Percentiles rank a stretch among this genome's conserved stretches.
phyloP scores from a whole-genome alignment of 306 rosid species.

The Pterocarpus santalinus region DNA sequence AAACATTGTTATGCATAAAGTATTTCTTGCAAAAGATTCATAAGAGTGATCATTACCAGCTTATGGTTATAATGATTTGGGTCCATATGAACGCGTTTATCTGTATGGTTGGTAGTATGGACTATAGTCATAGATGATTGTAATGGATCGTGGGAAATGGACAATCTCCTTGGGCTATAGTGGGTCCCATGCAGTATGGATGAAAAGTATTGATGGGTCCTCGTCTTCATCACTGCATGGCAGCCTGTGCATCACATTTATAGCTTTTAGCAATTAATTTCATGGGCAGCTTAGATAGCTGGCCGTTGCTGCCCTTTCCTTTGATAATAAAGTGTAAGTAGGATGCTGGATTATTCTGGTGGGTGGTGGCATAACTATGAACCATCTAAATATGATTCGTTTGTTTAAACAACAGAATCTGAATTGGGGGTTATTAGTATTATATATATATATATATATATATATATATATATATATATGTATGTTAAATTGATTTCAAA shows the following conservation, averaged over 20 bases:
- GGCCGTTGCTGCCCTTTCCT: not conserved
- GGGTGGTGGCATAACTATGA: too few species aligned
- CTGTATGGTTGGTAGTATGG: constrained; percentile 7
- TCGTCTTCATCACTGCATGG: constrained; percentile 38
- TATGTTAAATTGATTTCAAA: too few species aligned
- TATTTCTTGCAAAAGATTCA: not conserved
- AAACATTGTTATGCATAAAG: not conserved
- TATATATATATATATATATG: too few species aligned
- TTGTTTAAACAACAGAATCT: too few species aligned
- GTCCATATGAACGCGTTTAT: constrained; percentile 8
- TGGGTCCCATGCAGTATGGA: constrained; percentile 32
- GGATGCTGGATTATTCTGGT: constrained; percentile 2
- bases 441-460: too few species aligned
- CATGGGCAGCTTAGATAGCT: not conserved
- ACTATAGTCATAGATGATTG: constrained; percentile 4
- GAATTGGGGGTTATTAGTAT: too few species aligned
- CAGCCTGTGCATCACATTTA: constrained; percentile 60
- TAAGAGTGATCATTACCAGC: not conserved
- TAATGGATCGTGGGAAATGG: constrained; percentile 15
- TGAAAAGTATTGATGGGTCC: constrained; percentile 25
- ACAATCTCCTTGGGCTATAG: constrained; percentile 30
- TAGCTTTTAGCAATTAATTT: not conserved
- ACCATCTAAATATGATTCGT: too few species aligned
- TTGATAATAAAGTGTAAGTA: not conserved
- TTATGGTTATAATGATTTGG: not conserved